Evolutionary conservation across 106 monocot species (phyloP).

Genomic region (Dioscorea dumetorum): DNA sequence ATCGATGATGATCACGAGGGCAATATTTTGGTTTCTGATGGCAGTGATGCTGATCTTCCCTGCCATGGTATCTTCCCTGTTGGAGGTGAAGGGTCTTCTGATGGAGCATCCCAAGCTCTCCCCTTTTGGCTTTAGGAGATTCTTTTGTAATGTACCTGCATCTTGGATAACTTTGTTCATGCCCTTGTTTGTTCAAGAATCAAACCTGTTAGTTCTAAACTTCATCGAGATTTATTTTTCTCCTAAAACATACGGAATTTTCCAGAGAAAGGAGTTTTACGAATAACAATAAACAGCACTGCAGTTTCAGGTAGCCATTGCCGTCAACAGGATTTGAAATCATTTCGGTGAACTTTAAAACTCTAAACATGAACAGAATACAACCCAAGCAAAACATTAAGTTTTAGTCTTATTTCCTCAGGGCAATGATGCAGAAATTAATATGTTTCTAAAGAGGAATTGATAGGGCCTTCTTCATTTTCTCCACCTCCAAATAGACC

Average conservation of each 20-base stretch:
- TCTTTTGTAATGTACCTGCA: not conserved
- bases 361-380: no score
- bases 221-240: no score
- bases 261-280: no score
- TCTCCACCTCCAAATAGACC: conserved; percentile 84
- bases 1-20: conserved; percentile 25
- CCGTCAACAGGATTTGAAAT: no score
- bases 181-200: no score
- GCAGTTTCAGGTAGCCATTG: no score
- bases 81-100: conserved; percentile 31
- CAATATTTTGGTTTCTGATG: conserved; percentile 31
- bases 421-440: not conserved
- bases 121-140: conserved; percentile 52
- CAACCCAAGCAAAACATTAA: no score
- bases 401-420: not conserved
- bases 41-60: conserved; percentile 15
- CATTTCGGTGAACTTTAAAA: not conserved
- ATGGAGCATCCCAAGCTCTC: conserved; percentile 32
- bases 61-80: conserved; percentile 37
- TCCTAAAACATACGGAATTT: no score
- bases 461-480: conserved; percentile 59
- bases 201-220: no score
- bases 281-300: no score
- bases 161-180: no score
- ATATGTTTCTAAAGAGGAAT: conserved; percentile 42